Evolutionary conservation across 768 basidiomycete genomes (phyloP).

Genomic region (Mycena alexandri): DNA sequence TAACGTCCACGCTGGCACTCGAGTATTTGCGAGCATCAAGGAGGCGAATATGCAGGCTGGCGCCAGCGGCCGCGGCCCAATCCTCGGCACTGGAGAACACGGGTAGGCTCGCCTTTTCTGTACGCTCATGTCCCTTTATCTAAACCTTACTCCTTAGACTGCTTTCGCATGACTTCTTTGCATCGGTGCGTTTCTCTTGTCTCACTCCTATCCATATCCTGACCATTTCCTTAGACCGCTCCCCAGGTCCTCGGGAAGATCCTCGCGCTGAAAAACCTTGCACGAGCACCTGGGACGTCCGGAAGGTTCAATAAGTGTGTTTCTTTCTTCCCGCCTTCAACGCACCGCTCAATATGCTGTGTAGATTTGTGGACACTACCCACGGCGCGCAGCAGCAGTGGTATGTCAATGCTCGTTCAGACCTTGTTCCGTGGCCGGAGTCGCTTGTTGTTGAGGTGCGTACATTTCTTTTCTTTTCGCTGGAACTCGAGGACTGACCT

Average conservation of each 20-base stretch:
- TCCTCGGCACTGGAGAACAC: slow-evolving; percentile 48
- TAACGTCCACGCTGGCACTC: slow-evolving; percentile 47
- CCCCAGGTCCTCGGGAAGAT: slow-evolving; percentile 59
- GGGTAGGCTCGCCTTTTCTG: slow-evolving; percentile 41
- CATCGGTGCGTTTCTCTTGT: slow-evolving; percentile 45
- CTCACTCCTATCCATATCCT: background rate
- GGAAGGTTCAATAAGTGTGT: slow-evolving; percentile 56
- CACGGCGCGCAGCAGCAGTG: slow-evolving; percentile 37
- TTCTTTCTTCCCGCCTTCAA: background rate
- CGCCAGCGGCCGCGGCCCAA: slow-evolving; percentile 45
- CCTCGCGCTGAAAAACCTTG: slow-evolving; percentile 57
- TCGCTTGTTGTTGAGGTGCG: slow-evolving; percentile 56
- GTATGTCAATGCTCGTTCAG: slow-evolving; percentile 49
- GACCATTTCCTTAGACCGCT: slow-evolving; percentile 50
- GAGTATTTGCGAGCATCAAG: slow-evolving; percentile 51
- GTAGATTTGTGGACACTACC: slow-evolving; percentile 54
- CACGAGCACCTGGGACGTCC: slow-evolving; percentile 51
- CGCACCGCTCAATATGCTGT: slow-evolving; percentile 2
- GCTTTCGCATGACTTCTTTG: slow-evolving; percentile 55
- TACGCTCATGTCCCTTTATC: background rate
- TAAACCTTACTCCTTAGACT: slow-evolving; percentile 38
- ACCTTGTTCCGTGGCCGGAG: slow-evolving; percentile 58
- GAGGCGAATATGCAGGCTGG: slow-evolving; percentile 52
- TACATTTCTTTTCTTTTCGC: slow-evolving; percentile 1
- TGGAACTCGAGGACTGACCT: background rate